Conservation (phyloP, 192 early-diverging fungal genomes). For the Backusella morwellensis region DNA sequence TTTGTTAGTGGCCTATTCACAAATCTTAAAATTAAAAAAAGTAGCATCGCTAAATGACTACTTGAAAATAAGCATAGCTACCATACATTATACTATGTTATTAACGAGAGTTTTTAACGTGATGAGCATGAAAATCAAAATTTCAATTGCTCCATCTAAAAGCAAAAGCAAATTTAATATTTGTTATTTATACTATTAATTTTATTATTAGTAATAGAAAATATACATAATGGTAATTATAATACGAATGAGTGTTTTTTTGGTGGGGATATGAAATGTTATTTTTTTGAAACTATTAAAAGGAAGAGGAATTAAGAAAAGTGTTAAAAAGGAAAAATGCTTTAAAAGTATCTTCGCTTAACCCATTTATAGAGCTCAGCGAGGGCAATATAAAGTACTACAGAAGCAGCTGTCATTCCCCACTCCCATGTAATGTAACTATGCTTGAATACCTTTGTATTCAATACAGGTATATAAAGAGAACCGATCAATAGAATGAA, state of each 20-base stretch:
- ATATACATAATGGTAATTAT: neutral
- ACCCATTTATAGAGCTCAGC: slow-evolving; percentile 64
- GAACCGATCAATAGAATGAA: slow-evolving; percentile 50
- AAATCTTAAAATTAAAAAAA: neutral
- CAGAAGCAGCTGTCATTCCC: slow-evolving; percentile 59
- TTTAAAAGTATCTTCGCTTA: slow-evolving; percentile 4
- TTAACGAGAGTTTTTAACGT: too few species aligned
- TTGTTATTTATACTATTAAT: neutral
- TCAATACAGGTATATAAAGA: slow-evolving; percentile 68
- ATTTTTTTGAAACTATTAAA: neutral
- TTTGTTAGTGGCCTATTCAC: neutral
- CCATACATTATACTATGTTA: too few species aligned
- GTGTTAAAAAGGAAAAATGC: neutral
- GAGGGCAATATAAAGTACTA: slow-evolving; percentile 59
- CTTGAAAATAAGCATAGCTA: too few species aligned
- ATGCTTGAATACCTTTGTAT: slow-evolving; percentile 62
- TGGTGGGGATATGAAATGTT: neutral
- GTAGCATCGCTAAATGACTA: neutral
- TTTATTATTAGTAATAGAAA: neutral
- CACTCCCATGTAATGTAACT: slow-evolving; percentile 70
- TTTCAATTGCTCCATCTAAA: neutral
- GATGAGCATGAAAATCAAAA: too few species aligned
- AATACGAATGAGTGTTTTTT: neutral
- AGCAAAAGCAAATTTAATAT: neutral
- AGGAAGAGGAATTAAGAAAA: neutral